Percentiles rank a stretch among this genome's conserved stretches.
Evolutionary conservation across 1,139 yeast genomes (phyloP).

Genomic region (Hyphopichia pseudoburtonii): DNA sequence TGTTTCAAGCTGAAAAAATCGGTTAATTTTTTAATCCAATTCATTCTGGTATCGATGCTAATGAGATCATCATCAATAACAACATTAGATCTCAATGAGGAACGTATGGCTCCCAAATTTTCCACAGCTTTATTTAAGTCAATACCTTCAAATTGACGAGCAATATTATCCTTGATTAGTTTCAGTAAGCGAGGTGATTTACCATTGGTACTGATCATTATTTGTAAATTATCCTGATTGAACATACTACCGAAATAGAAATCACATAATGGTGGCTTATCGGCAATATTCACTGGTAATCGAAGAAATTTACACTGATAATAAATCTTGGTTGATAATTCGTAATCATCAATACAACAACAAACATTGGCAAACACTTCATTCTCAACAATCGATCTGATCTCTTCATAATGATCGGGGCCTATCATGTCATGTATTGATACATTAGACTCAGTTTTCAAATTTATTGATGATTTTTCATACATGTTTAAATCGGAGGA

Average conservation of each 20-base stretch:
- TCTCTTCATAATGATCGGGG: conserved; percentile 27
- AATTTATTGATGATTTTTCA: conserved; percentile 21
- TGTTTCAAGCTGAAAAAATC: conserved; percentile 58
- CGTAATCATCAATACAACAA: conserved; percentile 76
- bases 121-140: conserved; percentile 60
- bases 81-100: conserved; percentile 45
- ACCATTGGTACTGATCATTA: conserved; percentile 85
- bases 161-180: conserved; percentile 60
- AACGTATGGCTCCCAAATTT: conserved; percentile 60
- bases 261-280: conserved; percentile 79
- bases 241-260: conserved; percentile 83
- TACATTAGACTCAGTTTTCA: conserved; percentile 2
- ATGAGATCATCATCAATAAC: conserved; percentile 42
- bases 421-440: conserved; percentile 17
- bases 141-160: conserved; percentile 41
- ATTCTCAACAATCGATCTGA: conserved; percentile 32
- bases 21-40: conserved; percentile 67
- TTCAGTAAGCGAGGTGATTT: conserved; percentile 76
- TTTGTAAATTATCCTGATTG: conserved; percentile 73
- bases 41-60: conserved; percentile 65
- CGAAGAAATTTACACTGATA: conserved; percentile 53
- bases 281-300: conserved; percentile 80
- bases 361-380: conserved; percentile 63
- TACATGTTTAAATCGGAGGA: conserved; percentile 52
- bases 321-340: conserved; percentile 57